phyloP scores from a whole-genome alignment of 176 grass and related monocot species.

The Cocos nucifera region DNA sequence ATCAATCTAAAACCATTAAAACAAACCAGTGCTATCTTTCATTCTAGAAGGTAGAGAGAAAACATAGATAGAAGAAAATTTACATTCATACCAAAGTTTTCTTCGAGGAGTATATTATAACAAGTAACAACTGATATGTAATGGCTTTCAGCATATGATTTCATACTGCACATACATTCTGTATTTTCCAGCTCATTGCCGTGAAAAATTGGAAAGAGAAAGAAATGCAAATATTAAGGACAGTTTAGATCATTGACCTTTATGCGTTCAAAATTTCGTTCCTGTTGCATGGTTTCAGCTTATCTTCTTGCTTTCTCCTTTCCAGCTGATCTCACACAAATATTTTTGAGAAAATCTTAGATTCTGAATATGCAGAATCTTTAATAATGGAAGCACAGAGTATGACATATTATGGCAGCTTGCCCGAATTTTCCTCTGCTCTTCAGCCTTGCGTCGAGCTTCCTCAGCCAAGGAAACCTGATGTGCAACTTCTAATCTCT shows the following conservation, averaged over 20 bases:
- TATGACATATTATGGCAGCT: neutral
- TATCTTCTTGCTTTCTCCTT: constrained; percentile 89
- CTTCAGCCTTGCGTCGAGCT: constrained; percentile 81
- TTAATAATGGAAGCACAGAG: neutral
- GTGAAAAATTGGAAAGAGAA: neutral
- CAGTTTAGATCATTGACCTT: constrained; percentile 41
- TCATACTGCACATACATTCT: too few relatives aligned
- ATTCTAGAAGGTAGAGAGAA: too few relatives aligned
- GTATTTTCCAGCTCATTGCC: too few relatives aligned
- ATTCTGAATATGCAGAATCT: too few relatives aligned
- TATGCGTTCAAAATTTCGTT: constrained; percentile 80
- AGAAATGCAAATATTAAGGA: neutral
- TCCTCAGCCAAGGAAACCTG: constrained; percentile 90
- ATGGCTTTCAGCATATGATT: too few relatives aligned
- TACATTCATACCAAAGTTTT: too few relatives aligned
- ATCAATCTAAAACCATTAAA: too few relatives aligned
- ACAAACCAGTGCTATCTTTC: too few relatives aligned
- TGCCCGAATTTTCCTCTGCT: constrained; percentile 86
- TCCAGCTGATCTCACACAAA: constrained; percentile 49
- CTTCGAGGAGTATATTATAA: too few relatives aligned
- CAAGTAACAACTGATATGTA: too few relatives aligned
- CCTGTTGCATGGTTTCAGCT: constrained; percentile 83
- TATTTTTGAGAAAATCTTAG: too few relatives aligned
- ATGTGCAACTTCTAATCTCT: constrained; percentile 79
- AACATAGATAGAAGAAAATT: too few relatives aligned